phyloP scores from a whole-genome alignment of 2,329 filamentous ascomycete genomes.

The Diaporthe aspalathi region DNA sequence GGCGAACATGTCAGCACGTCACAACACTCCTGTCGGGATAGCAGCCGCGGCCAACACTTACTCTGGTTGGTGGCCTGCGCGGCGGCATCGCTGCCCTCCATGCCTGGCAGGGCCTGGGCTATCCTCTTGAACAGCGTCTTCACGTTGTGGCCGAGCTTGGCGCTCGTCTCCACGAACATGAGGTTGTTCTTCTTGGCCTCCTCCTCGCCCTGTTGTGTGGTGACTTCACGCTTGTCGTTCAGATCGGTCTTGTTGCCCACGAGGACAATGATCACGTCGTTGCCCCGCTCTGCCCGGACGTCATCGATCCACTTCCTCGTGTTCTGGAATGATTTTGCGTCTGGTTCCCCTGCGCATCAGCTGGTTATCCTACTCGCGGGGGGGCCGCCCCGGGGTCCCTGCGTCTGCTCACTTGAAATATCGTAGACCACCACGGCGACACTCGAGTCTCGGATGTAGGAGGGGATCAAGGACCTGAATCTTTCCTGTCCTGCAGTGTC shows the following conservation, averaged over 20 bases:
- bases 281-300: conserved; percentile 93
- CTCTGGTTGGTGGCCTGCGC: conserved; percentile 80
- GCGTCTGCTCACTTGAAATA: conserved; percentile 77
- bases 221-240: conserved; percentile 98
- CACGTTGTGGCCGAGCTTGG: conserved; percentile 97
- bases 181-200: conserved; percentile 98
- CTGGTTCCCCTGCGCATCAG: conserved; percentile 52
- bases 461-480: conserved; percentile 96
- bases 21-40: not conserved
- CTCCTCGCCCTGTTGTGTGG: conserved; percentile 94
- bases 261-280: conserved; percentile 98
- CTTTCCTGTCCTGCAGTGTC: conserved; percentile 98
- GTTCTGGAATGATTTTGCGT: conserved; percentile 97
- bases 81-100: conserved; percentile 90
- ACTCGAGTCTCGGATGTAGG: conserved; percentile 97
- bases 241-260: conserved; percentile 99
- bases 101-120: conserved; percentile 95
- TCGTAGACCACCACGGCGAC: conserved; percentile 99
- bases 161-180: conserved; percentile 99
- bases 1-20: conserved; percentile 43
- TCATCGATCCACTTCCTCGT: conserved; percentile 99
- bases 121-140: conserved; percentile 98
- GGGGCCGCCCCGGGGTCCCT: conserved; percentile 29
- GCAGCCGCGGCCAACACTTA: conserved; percentile 58
- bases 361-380: not conserved